phyloP scores from a whole-genome alignment of 495 filamentous ascomycete genomes.

The Penicillium fimorum region DNA sequence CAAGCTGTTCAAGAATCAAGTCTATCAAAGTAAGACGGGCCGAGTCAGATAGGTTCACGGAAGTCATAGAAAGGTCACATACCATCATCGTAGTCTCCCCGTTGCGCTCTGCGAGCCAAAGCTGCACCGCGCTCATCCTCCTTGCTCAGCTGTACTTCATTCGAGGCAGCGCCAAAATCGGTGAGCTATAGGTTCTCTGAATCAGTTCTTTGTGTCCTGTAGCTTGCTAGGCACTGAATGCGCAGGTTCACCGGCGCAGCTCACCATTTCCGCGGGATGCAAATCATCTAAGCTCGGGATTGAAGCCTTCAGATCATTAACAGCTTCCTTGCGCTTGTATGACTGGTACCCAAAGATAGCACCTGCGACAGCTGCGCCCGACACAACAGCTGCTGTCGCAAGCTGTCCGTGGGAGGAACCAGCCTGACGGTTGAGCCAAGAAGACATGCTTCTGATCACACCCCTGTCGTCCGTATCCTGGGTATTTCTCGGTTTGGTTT shows the following conservation, averaged over 20 bases:
- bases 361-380: slow-evolving; percentile 69
- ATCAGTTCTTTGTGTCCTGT: slow-evolving; percentile 8
- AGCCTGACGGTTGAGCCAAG: slow-evolving; percentile 55
- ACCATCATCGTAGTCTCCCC: slow-evolving; percentile 92
- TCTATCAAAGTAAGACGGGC: slow-evolving; percentile 45
- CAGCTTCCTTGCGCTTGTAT: slow-evolving; percentile 57
- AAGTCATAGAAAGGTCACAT: slow-evolving; percentile 5
- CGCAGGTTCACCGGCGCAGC: slow-evolving; percentile 1
- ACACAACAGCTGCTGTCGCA: slow-evolving; percentile 71
- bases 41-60: slow-evolving; percentile 15
- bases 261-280: slow-evolving; percentile 43
- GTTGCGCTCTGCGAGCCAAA: slow-evolving; percentile 75
- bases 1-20: slow-evolving; percentile 92
- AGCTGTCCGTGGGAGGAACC: slow-evolving; percentile 62
- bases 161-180: slow-evolving; percentile 66
- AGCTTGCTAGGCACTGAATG: slow-evolving; percentile 1
- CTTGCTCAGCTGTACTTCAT: slow-evolving; percentile 52
- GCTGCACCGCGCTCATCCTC: slow-evolving; percentile 76
- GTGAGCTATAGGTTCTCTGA: slow-evolving; percentile 57
- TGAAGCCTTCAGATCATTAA: slow-evolving; percentile 68
- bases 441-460: slow-evolving; percentile 46
- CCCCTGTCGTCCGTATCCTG: slow-evolving; percentile 14
- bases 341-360: slow-evolving; percentile 71
- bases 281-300: slow-evolving; percentile 58
- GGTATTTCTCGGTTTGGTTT: slow-evolving; percentile 8